Evolutionary conservation across 1,284 basidiomycete species (phyloP), one percentile per base, ranked within the genome.

Genomic region (Hortiboletus rubellus): DNA sequence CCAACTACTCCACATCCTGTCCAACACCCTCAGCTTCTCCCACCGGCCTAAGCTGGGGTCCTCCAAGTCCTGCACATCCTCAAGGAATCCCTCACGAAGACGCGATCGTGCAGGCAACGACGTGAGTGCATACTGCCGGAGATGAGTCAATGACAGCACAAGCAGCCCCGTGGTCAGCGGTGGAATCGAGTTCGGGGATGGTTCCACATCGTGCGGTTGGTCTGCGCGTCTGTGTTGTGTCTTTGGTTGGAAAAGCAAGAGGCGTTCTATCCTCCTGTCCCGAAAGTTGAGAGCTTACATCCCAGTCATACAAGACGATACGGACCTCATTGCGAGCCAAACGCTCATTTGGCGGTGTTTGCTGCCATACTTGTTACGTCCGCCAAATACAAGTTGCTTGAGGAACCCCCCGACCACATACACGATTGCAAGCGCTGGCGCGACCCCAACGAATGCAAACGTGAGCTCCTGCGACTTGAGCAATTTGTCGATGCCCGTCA

Each of bases 401-500:
- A 88, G 41, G 71, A 82, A 86, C 7, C 82, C 82, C 11, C 81
- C 79, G 9, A 83, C 62, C 2, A 88, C 79, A 65, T 96, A 96
- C 5, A 96, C 81, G 44, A 98, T 79, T 2, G 88, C 85, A 18
- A 98, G 76, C 0, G 92, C 89, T 2, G 96, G 96, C 0, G 96
- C 96, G 14, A 99, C 90, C 63, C 96, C 96, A 57, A 98, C 95
- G 62, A 98, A 98, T 1, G 92, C 96, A 66, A 99, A 98, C 2
- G 97, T 97, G 34, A 99, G 80, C 72, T 98, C 94, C 74, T 99
- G 96, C 3, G 92, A 95, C 66, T 90, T 92, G 60, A 99, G 85
- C 50, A 99, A 80, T 69, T 91, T 93, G 75, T 99, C 96, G 63
- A 98, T 91, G 50, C 92, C 87, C 53, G 85, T 76, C 67, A 98